A percentile compares a stretch with the other conserved stretches of the same genome.
Evolutionary conservation across 2,329 filamentous ascomycete genomes (phyloP).

Genomic region (Scytalidium lignicola): DNA sequence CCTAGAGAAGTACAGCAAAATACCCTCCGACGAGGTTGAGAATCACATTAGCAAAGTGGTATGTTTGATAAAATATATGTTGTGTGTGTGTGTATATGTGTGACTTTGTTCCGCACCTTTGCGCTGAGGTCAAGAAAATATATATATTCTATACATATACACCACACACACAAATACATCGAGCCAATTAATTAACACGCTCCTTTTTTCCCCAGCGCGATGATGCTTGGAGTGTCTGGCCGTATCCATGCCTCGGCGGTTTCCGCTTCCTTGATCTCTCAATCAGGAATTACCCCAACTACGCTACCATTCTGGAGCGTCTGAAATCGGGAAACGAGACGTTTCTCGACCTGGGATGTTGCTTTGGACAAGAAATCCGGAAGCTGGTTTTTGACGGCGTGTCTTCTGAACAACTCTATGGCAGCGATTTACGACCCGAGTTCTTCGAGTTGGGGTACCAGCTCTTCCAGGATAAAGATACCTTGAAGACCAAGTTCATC

Average conservation of each 20-base stretch:
- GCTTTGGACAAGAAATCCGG: conserved; percentile 32
- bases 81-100: too few relatives aligned
- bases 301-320: conserved; percentile 9
- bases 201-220: background rate
- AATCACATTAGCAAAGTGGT: conserved; percentile 11
- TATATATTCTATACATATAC: too few relatives aligned
- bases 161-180: background rate
- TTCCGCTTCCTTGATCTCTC: conserved; percentile 15
- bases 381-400: conserved; percentile 29
- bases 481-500: conserved; percentile 26
- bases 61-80: too few relatives aligned
- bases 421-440: conserved; percentile 25
- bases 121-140: too few relatives aligned
- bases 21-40: conserved; percentile 9
- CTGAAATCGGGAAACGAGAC: conserved; percentile 7
- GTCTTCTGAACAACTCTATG: conserved; percentile 23
- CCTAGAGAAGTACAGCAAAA: conserved; percentile 14
- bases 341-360: conserved; percentile 32
- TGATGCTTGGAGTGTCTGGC: conserved; percentile 3
- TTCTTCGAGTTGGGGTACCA: conserved; percentile 32
- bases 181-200: background rate
- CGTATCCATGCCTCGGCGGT: conserved; percentile 14
- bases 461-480: conserved; percentile 30
- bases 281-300: conserved; percentile 8
- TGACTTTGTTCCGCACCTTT: too few relatives aligned